phyloP scores from a whole-genome alignment of 1,284 basidiomycete genomes.

The Takashimella koratensis region DNA sequence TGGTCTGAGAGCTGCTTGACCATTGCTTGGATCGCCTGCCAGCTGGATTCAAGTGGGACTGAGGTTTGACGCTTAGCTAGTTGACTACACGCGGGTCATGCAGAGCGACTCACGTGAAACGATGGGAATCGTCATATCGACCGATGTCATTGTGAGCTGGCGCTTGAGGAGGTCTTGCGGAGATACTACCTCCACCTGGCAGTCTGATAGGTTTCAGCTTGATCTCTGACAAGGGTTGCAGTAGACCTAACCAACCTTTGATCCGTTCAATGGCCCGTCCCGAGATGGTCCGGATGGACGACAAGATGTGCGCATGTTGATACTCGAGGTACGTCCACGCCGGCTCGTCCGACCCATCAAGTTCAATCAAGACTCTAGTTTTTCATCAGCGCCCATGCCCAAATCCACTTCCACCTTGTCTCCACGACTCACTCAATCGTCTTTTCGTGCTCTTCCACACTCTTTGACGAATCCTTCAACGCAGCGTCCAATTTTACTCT shows the following conservation, averaged over 20 bases:
- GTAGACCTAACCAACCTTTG: slow-evolving; percentile 60
- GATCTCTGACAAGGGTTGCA: no score
- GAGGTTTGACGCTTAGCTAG: no score
- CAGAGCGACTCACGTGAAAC: not conserved
- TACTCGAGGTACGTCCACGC: slow-evolving; percentile 92
- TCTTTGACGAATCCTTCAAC: slow-evolving; percentile 68
- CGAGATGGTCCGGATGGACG: slow-evolving; percentile 69
- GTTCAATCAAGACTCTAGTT: slow-evolving; percentile 74
- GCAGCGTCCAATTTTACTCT: slow-evolving; percentile 68
- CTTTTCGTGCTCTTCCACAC: slow-evolving; percentile 92
- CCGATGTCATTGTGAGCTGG: slow-evolving; percentile 18
- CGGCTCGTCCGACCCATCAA: slow-evolving; percentile 71
- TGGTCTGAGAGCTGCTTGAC: slow-evolving; percentile 54
- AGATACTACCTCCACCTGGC: not conserved
- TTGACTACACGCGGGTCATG: no score
- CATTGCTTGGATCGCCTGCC: slow-evolving; percentile 72
- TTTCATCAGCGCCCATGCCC: no score
- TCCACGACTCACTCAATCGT: slow-evolving; percentile 92
- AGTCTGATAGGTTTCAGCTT: slow-evolving; percentile 6
- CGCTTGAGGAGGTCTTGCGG: slow-evolving; percentile 23
- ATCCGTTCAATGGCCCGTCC: slow-evolving; percentile 57
- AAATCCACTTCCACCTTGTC: no score
- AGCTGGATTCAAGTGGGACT: slow-evolving; percentile 57
- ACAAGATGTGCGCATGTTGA: slow-evolving; percentile 81
- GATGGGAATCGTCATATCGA: not conserved